Evolutionary conservation across 208 protist genomes (phyloP), one percentile per base, ranked within the genome.

Genomic region (Paratrypanosoma confusum): DNA sequence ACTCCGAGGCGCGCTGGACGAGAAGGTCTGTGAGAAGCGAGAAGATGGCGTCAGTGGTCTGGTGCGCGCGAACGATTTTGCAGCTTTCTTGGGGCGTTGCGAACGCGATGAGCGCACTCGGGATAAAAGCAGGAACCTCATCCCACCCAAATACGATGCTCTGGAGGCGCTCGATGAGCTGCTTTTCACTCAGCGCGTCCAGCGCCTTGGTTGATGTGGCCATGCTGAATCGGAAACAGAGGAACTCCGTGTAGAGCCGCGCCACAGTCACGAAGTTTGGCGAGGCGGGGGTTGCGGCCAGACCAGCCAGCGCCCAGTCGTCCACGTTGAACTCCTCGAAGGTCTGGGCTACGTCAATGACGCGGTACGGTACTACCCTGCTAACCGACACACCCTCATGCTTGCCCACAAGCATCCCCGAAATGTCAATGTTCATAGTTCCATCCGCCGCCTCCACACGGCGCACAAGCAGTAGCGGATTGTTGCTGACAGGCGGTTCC

Each of bases 11-110:
- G 26, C 5, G 7, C 10, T 16, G 46, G 32, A 46, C 38, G 45
- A 88, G 45, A 25, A 71, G 54, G 45, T 85, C 64, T 5, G 90
- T 58, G 27, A 93, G 45, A 20, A 76, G 61, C n/a, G 64, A 61
- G 10, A 93, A 55, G 25, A 90, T 57, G 13, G 38, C 45, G 39
- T 85, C 73, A 17, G 84, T 86, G 34, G 66, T 77, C 20, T 39
- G 29, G 45, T 93, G 76, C 18, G 22, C 32, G 1, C 78, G 73
- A 38, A 93, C 65, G 45, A 62, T 34, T 28, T 72, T 73, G 17
- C 64, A 54, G 13, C 57, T 47, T 18, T 62, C 65, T 10, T 64
- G 68, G 18, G 65, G 59, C n/a, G 76, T 81, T 2, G 75, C 75
- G 28, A 60, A 62, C 33, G 61, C 40, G 34, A 93, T 61, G 17